Base-by-base conservation (phyloP, 805 yeast species). In the Teunomyces cretensis region DNA sequence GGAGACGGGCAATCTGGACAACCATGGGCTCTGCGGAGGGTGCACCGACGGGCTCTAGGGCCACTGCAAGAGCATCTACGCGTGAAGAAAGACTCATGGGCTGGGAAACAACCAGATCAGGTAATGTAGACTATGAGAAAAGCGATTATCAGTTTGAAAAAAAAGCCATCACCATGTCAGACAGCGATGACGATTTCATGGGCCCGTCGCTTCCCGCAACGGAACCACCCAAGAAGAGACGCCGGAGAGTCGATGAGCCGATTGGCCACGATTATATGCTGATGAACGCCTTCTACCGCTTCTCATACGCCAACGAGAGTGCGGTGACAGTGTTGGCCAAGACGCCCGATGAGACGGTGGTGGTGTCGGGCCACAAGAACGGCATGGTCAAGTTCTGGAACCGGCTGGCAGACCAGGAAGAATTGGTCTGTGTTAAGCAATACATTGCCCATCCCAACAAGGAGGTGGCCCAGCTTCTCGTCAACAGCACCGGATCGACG, bases 331-430 rank as follows among this genome's bases (percentile, higher is more conserved):
- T 48, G 7, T 4, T 58, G 12, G 38, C 51, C 15, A 43, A 45
- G 12, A 41, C 52, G 6, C 41, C 32, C 11, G 49, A 52, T 40
- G 58, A 49, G 32, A 30, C 45, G 13, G 30, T 55, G 13, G 40
- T 57, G 2, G 36, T 55, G 15, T 35, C 53, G 5, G 64, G 65
- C 3, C 44, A 54, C n/a, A 39, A 39, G 19, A 49, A 49, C 43
- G 64, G 64, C 6, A n/a, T 24, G 4, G 49, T 60, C 12, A 54
- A 51, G 41, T 58, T 60, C 47, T 60, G 62, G 62, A 37, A 43
- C 16, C 43, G 45, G 28, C 28, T 26, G 28, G 40, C 15, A 2
- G 32, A 6, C 22, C 6, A 19, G 6, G 22, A 14, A 14, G 11
- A 2, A 6, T 37, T 57, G 19, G 47, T 41, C 24, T 41, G 53